A percentile compares a stretch with the other conserved stretches of the same genome.
Conservation (phyloP, 2,329 filamentous ascomycete genomes). For the Fusarium annulatum region DNA sequence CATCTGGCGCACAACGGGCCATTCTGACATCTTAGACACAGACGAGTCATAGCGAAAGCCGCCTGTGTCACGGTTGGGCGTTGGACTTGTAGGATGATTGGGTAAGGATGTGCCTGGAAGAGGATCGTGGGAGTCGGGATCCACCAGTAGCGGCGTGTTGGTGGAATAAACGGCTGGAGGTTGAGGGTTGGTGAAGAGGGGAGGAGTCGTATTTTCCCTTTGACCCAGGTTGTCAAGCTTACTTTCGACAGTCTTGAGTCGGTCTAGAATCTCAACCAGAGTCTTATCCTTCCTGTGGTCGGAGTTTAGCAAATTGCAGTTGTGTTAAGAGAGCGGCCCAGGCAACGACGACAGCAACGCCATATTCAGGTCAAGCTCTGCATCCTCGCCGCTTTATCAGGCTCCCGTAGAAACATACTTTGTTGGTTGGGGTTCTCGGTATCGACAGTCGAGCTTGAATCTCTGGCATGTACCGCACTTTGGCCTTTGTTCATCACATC, state of each 20-base stretch:
- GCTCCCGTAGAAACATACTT: constrained; percentile 60
- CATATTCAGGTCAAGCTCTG: constrained; percentile 7
- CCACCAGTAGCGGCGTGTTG: constrained; percentile 35
- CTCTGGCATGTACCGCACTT: constrained; percentile 69
- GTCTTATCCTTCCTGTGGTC: constrained; percentile 69
- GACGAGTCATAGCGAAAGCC: constrained; percentile 46
- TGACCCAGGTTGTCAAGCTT: constrained; percentile 62
- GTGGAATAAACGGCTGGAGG: constrained; percentile 35
- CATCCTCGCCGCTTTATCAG: constrained; percentile 13
- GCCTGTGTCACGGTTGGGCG: constrained; percentile 24
- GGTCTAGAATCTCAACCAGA: constrained; percentile 68
- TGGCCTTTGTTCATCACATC: constrained; percentile 71
- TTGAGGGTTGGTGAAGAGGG: constrained; percentile 35
- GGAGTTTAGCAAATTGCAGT: constrained; percentile 25
- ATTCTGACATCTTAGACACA: constrained; percentile 41
- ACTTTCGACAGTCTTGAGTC: constrained; percentile 63
- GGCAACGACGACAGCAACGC: constrained; percentile 11
- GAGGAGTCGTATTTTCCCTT: constrained; percentile 34
- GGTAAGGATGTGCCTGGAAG: constrained; percentile 32
- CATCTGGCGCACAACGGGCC: constrained; percentile 44
- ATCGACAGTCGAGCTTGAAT: constrained; percentile 68
- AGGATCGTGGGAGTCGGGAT: constrained; percentile 40
- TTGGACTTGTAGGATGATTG: constrained; percentile 33
- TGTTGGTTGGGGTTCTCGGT: constrained; percentile 69
- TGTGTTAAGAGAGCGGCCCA: constrained; percentile 3